These are phyloP conservation scores for Przewalskia tangutica DNA, from an alignment of 257 asterid species.

Conservation along the genomic window DNA sequence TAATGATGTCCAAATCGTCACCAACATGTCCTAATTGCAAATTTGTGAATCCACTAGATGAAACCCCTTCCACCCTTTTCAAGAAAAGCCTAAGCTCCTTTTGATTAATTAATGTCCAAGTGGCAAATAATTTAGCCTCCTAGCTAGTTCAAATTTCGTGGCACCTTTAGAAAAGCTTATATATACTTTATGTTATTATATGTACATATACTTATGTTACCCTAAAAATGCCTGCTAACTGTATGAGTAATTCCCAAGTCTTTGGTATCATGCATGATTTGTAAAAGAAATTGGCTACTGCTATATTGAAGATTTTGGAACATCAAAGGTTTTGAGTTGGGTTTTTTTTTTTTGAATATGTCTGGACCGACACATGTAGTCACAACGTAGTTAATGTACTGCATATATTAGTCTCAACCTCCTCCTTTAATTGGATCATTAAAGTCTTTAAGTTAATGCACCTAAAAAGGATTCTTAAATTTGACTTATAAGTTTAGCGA, in stretches of 20 bases:
- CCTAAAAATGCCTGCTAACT: neutral
- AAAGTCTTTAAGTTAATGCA: neutral
- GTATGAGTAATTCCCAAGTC: neutral
- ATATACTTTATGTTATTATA: neutral
- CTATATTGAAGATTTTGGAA: neutral
- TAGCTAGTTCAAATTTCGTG: neutral
- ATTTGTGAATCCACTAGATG: constrained; percentile 41
- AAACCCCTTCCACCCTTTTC: constrained; percentile 14
- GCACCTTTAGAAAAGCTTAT: neutral
- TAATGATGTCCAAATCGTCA: constrained; percentile 58
- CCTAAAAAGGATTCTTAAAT: neutral
- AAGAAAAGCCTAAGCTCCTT: constrained; percentile 28
- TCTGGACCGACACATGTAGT: neutral
- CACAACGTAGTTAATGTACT: neutral
- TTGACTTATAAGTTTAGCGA: neutral
- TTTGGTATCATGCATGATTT: neutral
- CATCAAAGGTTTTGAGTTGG: neutral
- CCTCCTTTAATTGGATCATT: neutral
- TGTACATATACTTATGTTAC: neutral
- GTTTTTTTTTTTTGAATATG: neutral
- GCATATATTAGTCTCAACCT: neutral
- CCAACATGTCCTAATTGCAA: constrained; percentile 79
- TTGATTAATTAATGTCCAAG: constrained; percentile 12
- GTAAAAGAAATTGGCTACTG: neutral
- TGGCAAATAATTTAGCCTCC: neutral